Evolutionary conservation across 139 green algal species (phyloP).

Genomic region (Closterium sp.): DNA sequence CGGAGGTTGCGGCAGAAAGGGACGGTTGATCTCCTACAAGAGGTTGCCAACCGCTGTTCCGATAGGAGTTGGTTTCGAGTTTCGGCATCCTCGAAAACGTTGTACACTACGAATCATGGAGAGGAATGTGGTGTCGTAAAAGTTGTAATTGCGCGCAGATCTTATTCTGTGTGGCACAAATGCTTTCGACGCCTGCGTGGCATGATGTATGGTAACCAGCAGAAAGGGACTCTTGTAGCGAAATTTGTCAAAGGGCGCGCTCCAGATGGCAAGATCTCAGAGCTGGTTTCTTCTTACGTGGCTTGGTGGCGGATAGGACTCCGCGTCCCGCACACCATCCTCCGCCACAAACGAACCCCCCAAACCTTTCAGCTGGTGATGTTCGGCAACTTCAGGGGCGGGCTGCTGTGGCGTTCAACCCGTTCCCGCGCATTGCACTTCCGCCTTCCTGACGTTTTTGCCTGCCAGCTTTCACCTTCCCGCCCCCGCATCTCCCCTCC

Average conservation of each 20-base stretch:
- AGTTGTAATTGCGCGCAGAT: no score
- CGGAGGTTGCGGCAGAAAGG: background rate
- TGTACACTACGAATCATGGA: background rate
- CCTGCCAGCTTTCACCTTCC: no score
- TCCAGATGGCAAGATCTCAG: background rate
- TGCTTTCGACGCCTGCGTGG: background rate
- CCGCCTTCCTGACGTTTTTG: no score
- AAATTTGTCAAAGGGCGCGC: background rate
- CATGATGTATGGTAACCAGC: background rate
- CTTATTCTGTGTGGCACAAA: background rate
- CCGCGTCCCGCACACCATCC: background rate
- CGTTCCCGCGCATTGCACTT: background rate
- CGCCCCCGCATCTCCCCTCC: background rate
- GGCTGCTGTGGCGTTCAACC: background rate
- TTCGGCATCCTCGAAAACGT: no score
- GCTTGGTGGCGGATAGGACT: background rate
- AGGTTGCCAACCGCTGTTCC: background rate
- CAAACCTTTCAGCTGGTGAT: background rate
- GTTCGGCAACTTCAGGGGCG: background rate
- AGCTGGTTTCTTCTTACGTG: background rate
- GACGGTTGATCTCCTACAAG: background rate
- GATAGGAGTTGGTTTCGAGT: background rate
- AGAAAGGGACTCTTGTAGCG: background rate
- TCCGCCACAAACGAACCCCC: background rate
- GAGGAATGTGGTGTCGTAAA: background rate